phyloP scores from a whole-genome alignment of 129 eudicot genomes.

The Dittrichia graveolens region DNA sequence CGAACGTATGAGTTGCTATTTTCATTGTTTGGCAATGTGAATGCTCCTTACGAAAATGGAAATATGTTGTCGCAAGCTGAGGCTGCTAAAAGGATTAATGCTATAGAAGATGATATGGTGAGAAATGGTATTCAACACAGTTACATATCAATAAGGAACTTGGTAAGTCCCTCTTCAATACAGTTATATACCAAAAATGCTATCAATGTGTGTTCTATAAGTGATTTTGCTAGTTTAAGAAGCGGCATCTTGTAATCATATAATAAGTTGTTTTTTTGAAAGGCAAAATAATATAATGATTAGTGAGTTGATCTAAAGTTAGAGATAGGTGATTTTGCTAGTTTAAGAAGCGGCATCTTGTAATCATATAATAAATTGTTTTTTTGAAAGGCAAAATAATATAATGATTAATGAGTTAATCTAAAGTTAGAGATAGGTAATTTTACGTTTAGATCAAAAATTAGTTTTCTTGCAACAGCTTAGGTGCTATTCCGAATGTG shows the following conservation, averaged over 20 bases:
- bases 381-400: neutral
- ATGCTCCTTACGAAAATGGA: conserved; percentile 82
- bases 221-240: conserved; percentile 8
- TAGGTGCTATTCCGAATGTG: neutral
- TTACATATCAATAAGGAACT: conserved; percentile 51
- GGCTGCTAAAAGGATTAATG: conserved; percentile 68
- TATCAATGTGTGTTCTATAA: neutral
- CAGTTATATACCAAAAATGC: neutral
- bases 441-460: neutral
- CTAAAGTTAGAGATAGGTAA: neutral
- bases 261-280: neutral
- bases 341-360: conserved; percentile 1
- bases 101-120: conserved; percentile 83
- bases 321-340: neutral
- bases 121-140: conserved; percentile 74
- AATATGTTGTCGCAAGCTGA: conserved; percentile 61
- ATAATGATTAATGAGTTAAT: neutral
- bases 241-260: neutral
- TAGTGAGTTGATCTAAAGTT: neutral
- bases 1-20: conserved; percentile 79
- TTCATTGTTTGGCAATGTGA: conserved; percentile 80
- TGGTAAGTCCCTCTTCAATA: conserved; percentile 46
- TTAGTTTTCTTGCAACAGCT: neutral
- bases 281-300: neutral
- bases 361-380: neutral